A percentile compares a stretch with the other conserved stretches of the same genome.
Conservation (phyloP, 2,329 filamentous ascomycete genomes). For the Colletotrichum cordylinicola region DNA sequence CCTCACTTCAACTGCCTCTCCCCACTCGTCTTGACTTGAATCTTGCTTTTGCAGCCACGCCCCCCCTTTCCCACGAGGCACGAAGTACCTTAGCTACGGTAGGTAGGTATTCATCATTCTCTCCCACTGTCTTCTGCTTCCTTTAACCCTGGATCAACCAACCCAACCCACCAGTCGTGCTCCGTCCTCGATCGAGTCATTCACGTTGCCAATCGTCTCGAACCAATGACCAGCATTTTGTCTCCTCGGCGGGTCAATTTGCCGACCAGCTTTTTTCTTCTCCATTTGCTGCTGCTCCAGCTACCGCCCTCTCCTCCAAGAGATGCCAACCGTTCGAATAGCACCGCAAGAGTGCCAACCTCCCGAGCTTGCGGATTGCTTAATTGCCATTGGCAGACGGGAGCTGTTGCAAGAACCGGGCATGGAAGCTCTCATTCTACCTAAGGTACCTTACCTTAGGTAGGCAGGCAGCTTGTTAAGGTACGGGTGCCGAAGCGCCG, state of each 20-base stretch:
- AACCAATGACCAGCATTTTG: constrained; percentile 1
- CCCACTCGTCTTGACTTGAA: not conserved
- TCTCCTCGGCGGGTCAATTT: constrained; percentile 17
- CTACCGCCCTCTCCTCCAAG: not conserved
- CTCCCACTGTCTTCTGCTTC: not conserved
- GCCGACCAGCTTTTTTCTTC: constrained; percentile 1
- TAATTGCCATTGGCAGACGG: constrained; percentile 5
- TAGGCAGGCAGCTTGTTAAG: not conserved
- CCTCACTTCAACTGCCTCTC: not conserved
- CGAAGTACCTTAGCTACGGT: not conserved
- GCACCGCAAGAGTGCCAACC: not conserved
- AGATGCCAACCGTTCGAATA: not conserved
- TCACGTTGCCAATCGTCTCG: constrained; percentile 5
- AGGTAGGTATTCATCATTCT: not conserved
- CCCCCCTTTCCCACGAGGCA: not conserved
- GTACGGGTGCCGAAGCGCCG: not conserved
- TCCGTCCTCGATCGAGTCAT: constrained; percentile 21
- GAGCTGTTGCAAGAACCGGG: not conserved
- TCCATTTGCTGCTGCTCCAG: not conserved
- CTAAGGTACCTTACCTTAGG: no score
- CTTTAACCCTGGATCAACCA: constrained; percentile 14
- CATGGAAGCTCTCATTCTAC: not conserved
- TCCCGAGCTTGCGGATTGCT: constrained; percentile 9
- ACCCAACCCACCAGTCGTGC: constrained; percentile 7
- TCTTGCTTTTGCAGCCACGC: constrained; percentile 1